phyloP scores from a whole-genome alignment of 192 early-diverging fungal genomes.

The Thoreauomyces humboldtii region DNA sequence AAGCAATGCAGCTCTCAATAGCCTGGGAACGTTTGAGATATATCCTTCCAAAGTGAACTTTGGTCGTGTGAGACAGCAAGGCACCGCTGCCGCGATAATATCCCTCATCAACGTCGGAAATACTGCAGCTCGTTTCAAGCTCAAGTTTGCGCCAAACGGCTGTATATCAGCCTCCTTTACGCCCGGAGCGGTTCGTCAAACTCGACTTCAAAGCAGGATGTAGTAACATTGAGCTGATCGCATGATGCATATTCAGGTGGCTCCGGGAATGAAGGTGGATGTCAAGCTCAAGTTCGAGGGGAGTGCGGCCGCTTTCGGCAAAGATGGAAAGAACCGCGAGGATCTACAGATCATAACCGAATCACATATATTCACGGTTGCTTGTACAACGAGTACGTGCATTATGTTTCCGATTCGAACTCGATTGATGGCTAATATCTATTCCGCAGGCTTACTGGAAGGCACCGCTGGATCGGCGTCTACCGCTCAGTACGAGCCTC shows the following conservation, averaged over 20 bases:
- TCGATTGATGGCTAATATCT: too few relatives aligned
- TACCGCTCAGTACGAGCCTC: too few relatives aligned
- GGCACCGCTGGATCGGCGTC: too few relatives aligned
- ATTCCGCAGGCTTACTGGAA: too few relatives aligned
- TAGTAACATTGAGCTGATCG: too few relatives aligned
- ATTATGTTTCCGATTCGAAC: too few relatives aligned
- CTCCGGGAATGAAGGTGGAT: conserved; percentile 38
- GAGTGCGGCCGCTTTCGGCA: background rate
- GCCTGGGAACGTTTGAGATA: conserved; percentile 27
- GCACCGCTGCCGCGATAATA: conserved; percentile 6
- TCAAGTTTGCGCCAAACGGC: conserved; percentile 14
- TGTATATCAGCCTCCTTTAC: conserved; percentile 23
- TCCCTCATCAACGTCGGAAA: conserved; percentile 36
- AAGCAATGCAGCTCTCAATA: conserved; percentile 6
- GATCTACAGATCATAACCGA: conserved; percentile 1
- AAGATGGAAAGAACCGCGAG: background rate
- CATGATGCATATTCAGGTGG: conserved; percentile 25
- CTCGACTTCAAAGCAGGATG: background rate
- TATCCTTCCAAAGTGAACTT: conserved; percentile 30
- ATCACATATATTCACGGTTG: conserved; percentile 9
- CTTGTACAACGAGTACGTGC: conserved; percentile 1
- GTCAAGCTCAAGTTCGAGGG: conserved; percentile 16
- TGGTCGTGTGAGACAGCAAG: conserved; percentile 25
- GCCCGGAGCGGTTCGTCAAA: conserved; percentile 29
- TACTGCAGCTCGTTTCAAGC: conserved; percentile 27